Evolutionary conservation across 2,329 filamentous ascomycete genomes (phyloP).

Genomic region (Leptographium radiaticola): DNA sequence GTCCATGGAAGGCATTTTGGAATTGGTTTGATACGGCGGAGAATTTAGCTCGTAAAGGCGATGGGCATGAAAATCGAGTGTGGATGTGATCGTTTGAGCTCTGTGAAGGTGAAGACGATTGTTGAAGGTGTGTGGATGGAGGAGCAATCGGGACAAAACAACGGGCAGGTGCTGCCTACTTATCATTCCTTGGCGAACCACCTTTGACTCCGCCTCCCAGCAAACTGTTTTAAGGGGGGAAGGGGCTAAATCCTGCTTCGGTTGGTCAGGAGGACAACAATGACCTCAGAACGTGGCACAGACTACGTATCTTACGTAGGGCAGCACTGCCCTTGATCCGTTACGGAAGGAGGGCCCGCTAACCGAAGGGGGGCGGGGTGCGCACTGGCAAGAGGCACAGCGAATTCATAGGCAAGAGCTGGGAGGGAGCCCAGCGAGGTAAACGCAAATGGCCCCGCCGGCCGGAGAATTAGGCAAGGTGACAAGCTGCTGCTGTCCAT

Average conservation of each 20-base stretch:
- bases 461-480: too few relatives aligned
- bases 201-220: too few relatives aligned
- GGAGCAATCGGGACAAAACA: neutral
- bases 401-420: neutral
- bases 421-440: neutral
- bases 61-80: neutral
- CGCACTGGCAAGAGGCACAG: neutral
- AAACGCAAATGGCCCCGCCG: too few relatives aligned
- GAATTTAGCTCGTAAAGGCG: neutral
- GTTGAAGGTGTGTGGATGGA: neutral
- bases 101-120: neutral
- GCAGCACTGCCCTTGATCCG: too few relatives aligned
- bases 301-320: too few relatives aligned
- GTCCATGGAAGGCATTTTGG: conserved; percentile 18
- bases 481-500: too few relatives aligned
- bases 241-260: neutral
- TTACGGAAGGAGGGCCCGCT: too few relatives aligned
- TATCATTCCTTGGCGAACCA: neutral
- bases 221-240: too few relatives aligned
- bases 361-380: too few relatives aligned
- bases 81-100: neutral
- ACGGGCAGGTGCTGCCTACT: neutral
- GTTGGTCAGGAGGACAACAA: neutral
- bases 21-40: neutral
- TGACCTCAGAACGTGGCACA: neutral